Evolutionary conservation across 2,329 filamentous ascomycete genomes (phyloP), one percentile per base, ranked within the genome.

Genomic region (Xylaria digitata): DNA sequence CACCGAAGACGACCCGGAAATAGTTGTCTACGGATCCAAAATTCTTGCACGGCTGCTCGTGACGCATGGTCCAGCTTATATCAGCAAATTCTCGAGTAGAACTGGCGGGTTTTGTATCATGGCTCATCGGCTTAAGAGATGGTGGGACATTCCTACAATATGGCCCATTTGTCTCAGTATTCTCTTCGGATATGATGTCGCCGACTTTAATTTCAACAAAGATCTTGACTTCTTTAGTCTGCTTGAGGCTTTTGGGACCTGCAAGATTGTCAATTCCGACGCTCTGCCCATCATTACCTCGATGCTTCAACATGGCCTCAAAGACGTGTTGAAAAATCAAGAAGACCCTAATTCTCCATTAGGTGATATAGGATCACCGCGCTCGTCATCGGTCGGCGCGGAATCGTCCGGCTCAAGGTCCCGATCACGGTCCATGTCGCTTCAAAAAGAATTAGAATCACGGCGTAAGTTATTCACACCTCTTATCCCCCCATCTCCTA

Each of bases 161-260:
- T 98, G 96, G 96, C 89, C 91, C 0, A 90, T 96, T 49, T 94
- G 92, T 75, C 92, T 99, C 78, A 90, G 92, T 60, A 91, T 98
- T 23, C 80, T 99, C 2, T 97, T 99, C 75, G 94, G 92, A 0
- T 86, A 89, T 48, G 94, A 97, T 75, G 87, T 96, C 52, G 89
- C 89, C 1, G 87, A 87, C 55, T 86, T 94, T 72, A 87, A 94
- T 74, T 87, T 94, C 72, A 88, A 92, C 58, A 85, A 87, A 70
- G 85, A 89, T 30, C 91, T 97, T 72, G 91, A 95, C 71, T 85
- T 92, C 19, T 90, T 88, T 71, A 90, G 86, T 66, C 84, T 99
- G 1, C 79, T 94, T 4, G 89, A 94, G 52, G 84, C 90, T 0
- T 96, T 98, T 75, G 87, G 86, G 53, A 87, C 85, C 62, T 83